Percentiles rank a stretch among this genome's conserved stretches.
These are phyloP conservation scores for Taxillus chinensis DNA, from an alignment of 164 flowering plant species.

Conservation along the genomic window DNA sequence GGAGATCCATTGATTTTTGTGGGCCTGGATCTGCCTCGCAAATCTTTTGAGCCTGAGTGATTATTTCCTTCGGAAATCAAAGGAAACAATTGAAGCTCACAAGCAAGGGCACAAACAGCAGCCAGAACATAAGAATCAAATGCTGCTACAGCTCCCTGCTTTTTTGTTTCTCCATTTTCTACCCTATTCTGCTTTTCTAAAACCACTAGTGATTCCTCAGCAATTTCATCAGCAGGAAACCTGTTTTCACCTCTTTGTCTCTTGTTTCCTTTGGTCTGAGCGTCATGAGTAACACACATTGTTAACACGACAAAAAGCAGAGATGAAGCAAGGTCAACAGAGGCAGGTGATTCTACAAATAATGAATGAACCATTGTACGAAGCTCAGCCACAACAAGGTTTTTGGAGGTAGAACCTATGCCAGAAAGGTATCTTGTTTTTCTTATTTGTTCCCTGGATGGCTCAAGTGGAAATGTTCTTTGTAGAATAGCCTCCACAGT, in stretches of 20 bases:
- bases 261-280: conserved; percentile 56
- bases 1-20: conserved; percentile 44
- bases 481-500: conserved; percentile 88
- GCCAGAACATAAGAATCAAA: conserved; percentile 95
- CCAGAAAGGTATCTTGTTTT: conserved; percentile 40
- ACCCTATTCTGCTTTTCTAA: conserved; percentile 26
- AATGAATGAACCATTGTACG: conserved; percentile 96
- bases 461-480: conserved; percentile 74
- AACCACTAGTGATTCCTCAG: conserved; percentile 25
- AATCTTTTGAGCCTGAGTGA: conserved; percentile 21
- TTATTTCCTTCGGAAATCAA: conserved; percentile 43
- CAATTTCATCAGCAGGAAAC: conserved; percentile 23
- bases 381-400: conserved; percentile 90
- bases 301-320: conserved; percentile 83
- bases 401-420: conserved; percentile 64
- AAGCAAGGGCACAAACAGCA: conserved; percentile 92
- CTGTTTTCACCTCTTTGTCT: conserved; percentile 41
- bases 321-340: conserved; percentile 83
- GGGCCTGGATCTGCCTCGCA: conserved; percentile 22
- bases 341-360: conserved; percentile 81
- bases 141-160: conserved; percentile 87
- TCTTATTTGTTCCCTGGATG: conserved; percentile 43
- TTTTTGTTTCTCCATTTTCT: conserved; percentile 30
- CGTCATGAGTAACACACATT: conserved; percentile 96
- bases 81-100: conserved; percentile 88